Evolutionary conservation across 2,329 filamentous ascomycete genomes (phyloP).

Genomic region (Cladophialophora psammophila): DNA sequence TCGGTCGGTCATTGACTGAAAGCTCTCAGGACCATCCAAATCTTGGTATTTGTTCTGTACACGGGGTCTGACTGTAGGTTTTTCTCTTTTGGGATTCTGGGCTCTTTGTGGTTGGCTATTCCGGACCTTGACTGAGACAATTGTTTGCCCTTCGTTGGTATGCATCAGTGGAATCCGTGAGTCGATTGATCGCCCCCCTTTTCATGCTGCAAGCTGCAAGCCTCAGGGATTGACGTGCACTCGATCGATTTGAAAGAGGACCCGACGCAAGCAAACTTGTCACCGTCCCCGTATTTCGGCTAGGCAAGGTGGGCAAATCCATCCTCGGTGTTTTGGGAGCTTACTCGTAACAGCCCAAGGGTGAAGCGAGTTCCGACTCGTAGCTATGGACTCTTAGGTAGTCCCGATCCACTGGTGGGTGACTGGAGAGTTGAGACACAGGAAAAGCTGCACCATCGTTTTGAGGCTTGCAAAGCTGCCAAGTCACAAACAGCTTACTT

Average conservation of each 20-base stretch:
- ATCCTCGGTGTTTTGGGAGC: not conserved
- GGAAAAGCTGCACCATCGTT: slow-evolving; percentile 15
- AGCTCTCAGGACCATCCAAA: slow-evolving; percentile 8
- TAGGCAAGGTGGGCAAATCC: slow-evolving; percentile 11
- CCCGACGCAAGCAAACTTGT: slow-evolving; percentile 12
- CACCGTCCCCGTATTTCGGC: slow-evolving; percentile 11
- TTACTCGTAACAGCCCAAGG: not conserved
- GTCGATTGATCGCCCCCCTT: slow-evolving; percentile 31
- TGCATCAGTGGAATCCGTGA: slow-evolving; percentile 23
- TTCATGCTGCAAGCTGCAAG: not conserved
- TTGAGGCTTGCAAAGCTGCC: slow-evolving; percentile 9
- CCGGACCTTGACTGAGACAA: slow-evolving; percentile 22
- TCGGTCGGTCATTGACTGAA: slow-evolving; percentile 21
- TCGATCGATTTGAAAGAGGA: slow-evolving; percentile 23
- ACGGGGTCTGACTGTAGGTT: not conserved
- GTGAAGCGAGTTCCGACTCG: not conserved
- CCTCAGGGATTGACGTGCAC: slow-evolving; percentile 21
- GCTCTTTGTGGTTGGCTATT: slow-evolving; percentile 11
- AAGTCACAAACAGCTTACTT: slow-evolving; percentile 7
- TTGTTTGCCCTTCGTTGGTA: slow-evolving; percentile 20
- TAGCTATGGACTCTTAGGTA: not conserved
- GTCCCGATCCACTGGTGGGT: slow-evolving; percentile 1
- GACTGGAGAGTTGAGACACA: slow-evolving; percentile 11
- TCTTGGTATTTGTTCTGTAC: slow-evolving; percentile 15
- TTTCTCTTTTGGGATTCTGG: not conserved